These are phyloP conservation scores for Suillus hirtellus DNA, from an alignment of 768 basidiomycete species.

Conservation along the genomic window DNA sequence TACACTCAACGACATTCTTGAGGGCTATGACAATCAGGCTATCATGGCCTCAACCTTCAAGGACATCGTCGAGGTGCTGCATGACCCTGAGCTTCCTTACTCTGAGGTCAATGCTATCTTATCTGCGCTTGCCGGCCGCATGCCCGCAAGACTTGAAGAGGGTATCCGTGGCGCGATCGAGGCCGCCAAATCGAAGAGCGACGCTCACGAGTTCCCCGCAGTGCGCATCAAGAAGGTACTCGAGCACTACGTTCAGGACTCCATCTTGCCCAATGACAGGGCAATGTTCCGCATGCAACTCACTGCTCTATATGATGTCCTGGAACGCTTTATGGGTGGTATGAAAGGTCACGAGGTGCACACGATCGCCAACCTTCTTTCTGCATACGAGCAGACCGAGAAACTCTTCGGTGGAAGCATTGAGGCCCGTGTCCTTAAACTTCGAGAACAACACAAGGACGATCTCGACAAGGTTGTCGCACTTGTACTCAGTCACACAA, in stretches of 20 bases:
- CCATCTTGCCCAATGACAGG: constrained; percentile 77
- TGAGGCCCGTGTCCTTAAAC: constrained; percentile 84
- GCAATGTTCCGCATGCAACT: constrained; percentile 77
- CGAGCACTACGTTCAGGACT: constrained; percentile 83
- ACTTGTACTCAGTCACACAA: constrained; percentile 93
- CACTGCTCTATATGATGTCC: constrained; percentile 64
- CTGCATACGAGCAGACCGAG: constrained; percentile 82
- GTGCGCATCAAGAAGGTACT: constrained; percentile 81
- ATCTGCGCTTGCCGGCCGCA: constrained; percentile 87
- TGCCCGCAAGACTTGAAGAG: constrained; percentile 91
- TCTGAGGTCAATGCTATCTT: constrained; percentile 82
- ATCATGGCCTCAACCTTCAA: constrained; percentile 86
- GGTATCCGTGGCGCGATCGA: constrained; percentile 79
- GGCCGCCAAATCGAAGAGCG: constrained; percentile 67
- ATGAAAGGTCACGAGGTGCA: constrained; percentile 85
- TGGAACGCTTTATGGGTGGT: constrained; percentile 80
- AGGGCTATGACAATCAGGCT: constrained; percentile 96
- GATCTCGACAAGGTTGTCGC: constrained; percentile 85
- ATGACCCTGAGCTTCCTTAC: constrained; percentile 86
- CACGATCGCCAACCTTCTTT: constrained; percentile 74
- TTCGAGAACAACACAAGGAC: constrained; percentile 92
- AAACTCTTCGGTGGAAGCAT: constrained; percentile 93
- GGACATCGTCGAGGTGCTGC: constrained; percentile 79
- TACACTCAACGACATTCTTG: constrained; percentile 86
- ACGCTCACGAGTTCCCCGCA: constrained; percentile 87